Conservation (phyloP, 768 basidiomycete genomes). For the Mycena polygramma region DNA sequence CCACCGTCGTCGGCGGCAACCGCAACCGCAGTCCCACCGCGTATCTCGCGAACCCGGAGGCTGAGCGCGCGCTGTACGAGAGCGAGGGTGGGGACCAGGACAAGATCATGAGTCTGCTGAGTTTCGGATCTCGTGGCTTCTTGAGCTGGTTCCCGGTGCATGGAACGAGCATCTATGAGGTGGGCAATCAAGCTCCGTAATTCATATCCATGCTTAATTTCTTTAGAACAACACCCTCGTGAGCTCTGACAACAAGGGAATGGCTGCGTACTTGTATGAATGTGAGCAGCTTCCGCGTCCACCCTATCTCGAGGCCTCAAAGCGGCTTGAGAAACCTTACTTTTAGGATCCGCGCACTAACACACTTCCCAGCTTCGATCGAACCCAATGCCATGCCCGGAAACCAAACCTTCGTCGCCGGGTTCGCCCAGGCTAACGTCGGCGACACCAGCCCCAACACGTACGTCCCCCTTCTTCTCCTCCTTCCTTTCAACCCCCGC, state of each 20-base stretch:
- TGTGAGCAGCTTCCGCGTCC: too few relatives aligned
- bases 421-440: constrained; percentile 86
- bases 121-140: constrained; percentile 77
- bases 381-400: constrained; percentile 79
- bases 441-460: constrained; percentile 87
- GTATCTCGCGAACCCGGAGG: constrained; percentile 80
- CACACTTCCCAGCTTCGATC: constrained; percentile 58
- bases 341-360: constrained; percentile 7
- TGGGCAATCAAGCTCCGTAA: constrained; percentile 41
- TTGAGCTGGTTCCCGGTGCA: constrained; percentile 85
- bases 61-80: constrained; percentile 74
- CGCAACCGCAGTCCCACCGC: constrained; percentile 83
- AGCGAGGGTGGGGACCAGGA: constrained; percentile 69
- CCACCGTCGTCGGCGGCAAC: constrained; percentile 76
- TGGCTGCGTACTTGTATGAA: constrained; percentile 87
- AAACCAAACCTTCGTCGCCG: constrained; percentile 77
- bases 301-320: too few relatives aligned
- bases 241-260: constrained; percentile 87
- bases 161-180: constrained; percentile 84
- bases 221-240: constrained; percentile 85
- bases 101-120: constrained; percentile 77
- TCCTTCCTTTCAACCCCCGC: constrained; percentile 11
- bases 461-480: constrained; percentile 54
- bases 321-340: background rate
- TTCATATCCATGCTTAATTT: background rate